phyloP scores from a whole-genome alignment of 148 eudicot species.

The Limonium bicolor region DNA sequence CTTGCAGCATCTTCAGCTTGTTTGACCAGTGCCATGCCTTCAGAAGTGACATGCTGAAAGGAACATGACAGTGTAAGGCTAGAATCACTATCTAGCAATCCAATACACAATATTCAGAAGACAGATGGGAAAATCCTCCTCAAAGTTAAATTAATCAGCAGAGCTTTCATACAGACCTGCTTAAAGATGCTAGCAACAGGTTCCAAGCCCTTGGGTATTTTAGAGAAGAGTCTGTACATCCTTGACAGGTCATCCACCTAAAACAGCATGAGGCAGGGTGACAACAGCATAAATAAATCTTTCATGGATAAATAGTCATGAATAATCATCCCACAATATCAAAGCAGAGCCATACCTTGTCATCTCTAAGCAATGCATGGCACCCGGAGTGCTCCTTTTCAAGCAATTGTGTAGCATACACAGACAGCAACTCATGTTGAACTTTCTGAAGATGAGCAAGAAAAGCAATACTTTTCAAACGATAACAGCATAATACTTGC shows the following conservation, averaged over 20 bases:
- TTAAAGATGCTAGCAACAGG: slow-evolving; percentile 32
- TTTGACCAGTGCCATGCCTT: slow-evolving; percentile 44
- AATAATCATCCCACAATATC: too few relatives aligned
- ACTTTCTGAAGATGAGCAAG: slow-evolving; percentile 19
- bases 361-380: slow-evolving; percentile 41
- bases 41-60: slow-evolving; percentile 51
- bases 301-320: too few relatives aligned
- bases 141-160: too few relatives aligned
- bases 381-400: slow-evolving; percentile 72
- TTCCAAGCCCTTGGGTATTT: slow-evolving; percentile 32
- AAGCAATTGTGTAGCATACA: slow-evolving; percentile 28
- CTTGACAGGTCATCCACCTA: slow-evolving; percentile 37
- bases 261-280: background rate
- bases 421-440: slow-evolving; percentile 43
- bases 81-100: too few relatives aligned
- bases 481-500: background rate
- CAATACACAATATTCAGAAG: background rate
- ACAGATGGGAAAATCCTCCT: background rate
- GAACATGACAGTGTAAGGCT: background rate
- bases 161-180: slow-evolving; percentile 26
- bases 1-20: slow-evolving; percentile 64
- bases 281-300: too few relatives aligned
- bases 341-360: slow-evolving; percentile 27
- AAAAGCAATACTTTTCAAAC: background rate
- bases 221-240: slow-evolving; percentile 35